Base-by-base conservation (phyloP, 768 basidiomycete species). In the Postia placenta region DNA sequence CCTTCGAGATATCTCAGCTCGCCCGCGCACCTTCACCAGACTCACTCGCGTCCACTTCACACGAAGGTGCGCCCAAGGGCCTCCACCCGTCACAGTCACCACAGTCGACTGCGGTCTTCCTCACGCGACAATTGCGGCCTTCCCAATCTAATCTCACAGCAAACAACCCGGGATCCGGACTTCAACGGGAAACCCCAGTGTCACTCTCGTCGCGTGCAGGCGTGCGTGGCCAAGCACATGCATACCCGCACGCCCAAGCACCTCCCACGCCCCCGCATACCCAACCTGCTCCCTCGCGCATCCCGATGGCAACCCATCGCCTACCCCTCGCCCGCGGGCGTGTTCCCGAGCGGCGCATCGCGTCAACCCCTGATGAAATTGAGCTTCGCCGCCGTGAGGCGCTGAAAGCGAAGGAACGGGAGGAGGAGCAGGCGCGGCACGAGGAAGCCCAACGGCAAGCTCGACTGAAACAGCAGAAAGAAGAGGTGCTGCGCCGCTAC, bases 401-500 rank as follows among this genome's bases (percentile, higher is more conserved):
- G 25, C 51, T 42, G 24, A 52, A 53, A 15, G 53, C 40, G 23
- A 53, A 45, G 26, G 58, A 57, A 47, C 40, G 28, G 27, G 58
- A 56, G 38, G 52, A 50, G 40, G 27, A 36, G 15, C 51, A 58
- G n/a, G 56, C 56, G 6, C 45, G 52, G 23, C 50, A 40, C n/a
- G 63, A 62, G 33, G 62, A 65, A 45, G 59, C 54, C 3, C 48
- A 56, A 37, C 57, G 60, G 20, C 59, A 62, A 48, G 60, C 52
- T 3, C 59, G 56, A 4, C 42, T 60, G 24, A 59, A 57, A 45
- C 50, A 44, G 35, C 55, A 63, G 54, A 63, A 61, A 51, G 56
- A 57, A 42, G 54, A 42, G 43, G 28, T 49, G 15, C 40, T 51
- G 35, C 48, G 40, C 4, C 52, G 58, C 49, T 53, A 48, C 11